phyloP scores from a whole-genome alignment of 2,329 filamentous ascomycete species.

The Dactylonectria estremocensis region DNA sequence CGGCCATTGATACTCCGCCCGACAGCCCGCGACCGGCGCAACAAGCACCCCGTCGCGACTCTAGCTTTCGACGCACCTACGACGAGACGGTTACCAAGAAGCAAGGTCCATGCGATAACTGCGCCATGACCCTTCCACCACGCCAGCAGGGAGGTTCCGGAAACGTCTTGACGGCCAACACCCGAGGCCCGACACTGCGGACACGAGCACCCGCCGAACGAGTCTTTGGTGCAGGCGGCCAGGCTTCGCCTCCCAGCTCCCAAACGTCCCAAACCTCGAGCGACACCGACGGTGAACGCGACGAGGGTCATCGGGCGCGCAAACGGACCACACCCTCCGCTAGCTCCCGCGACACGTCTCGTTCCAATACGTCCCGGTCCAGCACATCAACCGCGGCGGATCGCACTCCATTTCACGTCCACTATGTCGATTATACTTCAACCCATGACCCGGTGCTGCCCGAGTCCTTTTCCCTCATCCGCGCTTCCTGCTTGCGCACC shows the following conservation, averaged over 20 bases:
- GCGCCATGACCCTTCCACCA: constrained; percentile 74
- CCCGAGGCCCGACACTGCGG: constrained; percentile 70
- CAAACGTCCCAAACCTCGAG: constrained; percentile 68
- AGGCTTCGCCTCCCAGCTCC: constrained; percentile 67
- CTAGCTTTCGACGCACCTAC: constrained; percentile 74
- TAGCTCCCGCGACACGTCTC: constrained; percentile 62
- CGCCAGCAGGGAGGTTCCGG: constrained; percentile 50
- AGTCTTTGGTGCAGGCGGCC: constrained; percentile 65
- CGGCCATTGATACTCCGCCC: constrained; percentile 70
- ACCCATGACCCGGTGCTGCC: constrained; percentile 75
- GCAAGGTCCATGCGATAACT: constrained; percentile 77
- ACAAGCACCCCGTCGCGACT: constrained; percentile 65
- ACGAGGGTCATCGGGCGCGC: constrained; percentile 55
- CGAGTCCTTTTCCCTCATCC: constrained; percentile 76
- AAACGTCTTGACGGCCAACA: constrained; percentile 53
- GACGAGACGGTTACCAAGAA: constrained; percentile 76
- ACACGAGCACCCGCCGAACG: constrained; percentile 74
- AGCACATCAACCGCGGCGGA: constrained; percentile 67
- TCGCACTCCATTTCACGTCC: constrained; percentile 67
- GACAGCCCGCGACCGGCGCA: constrained; percentile 66
- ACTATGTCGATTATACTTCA: constrained; percentile 78
- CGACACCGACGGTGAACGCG: constrained; percentile 68
- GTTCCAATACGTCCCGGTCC: constrained; percentile 69
- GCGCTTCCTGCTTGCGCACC: constrained; percentile 76
- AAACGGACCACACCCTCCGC: constrained; percentile 62